Base-by-base conservation (phyloP, 2,329 filamentous ascomycete species). In the Phialophora expanda region DNA sequence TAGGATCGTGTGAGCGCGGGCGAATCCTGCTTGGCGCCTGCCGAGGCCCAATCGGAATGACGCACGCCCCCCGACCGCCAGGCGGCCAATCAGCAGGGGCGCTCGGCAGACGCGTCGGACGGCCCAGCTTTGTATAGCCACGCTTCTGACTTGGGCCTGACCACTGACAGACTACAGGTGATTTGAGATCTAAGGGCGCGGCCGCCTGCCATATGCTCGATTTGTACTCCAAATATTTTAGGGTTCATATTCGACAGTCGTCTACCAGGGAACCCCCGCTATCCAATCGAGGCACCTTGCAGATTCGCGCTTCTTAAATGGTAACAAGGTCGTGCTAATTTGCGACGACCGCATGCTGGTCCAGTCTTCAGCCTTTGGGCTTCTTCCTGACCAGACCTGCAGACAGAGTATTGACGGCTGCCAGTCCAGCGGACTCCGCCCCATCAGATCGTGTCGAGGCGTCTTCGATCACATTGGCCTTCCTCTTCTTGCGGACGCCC, bases 401-500 rank as follows among this genome's bases (percentile, higher is more conserved):
- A 12, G 68, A 34, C 4, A 72, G 56, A 5, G 59, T 61, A 30
- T 65, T 66, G 17, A 62, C 53, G 6, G 54, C 26, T 34, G 58
- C 17, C 12, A 11, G 22, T 7, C 51, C 26, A 20, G 46, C 1
- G 17, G 6, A 20, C 53, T 56, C 41, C 17, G 28, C 28, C 2
- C 8, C 38, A n/a, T 44, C 30, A 28, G 53, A 6, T 20, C 34
- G 14, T 22, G 17, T 14, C 26, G 38, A 5, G 4, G 17, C 44
- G 9, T 56, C 46, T 12, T 63, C 63, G 28, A 57, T 14, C 7
- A 46, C 53, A 26, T 70, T 68, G 20, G 62, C 66, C 56, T 71
- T 72, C 41, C 71, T 67, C 59, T 73, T 73, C 56, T 69, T 71
- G 30, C 67, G 68, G 6, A 73, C 50, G 6, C 65, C 66, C 44